These are phyloP conservation scores for Lasiosphaeris hirsuta DNA, from an alignment of 495 filamentous ascomycete species.

Conservation along the genomic window DNA sequence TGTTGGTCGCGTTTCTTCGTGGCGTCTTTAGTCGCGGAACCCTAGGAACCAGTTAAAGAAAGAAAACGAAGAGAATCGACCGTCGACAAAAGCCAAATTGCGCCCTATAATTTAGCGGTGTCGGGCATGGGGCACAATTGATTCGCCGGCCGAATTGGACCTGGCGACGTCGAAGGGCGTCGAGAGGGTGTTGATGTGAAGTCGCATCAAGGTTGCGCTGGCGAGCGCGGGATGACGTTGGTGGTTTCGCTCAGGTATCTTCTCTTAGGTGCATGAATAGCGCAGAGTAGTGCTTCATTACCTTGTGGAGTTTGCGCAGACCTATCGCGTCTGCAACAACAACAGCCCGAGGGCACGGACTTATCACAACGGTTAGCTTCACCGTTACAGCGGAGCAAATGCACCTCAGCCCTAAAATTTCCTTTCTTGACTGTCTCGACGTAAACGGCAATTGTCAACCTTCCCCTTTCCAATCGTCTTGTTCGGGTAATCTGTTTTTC, in stretches of 20 bases:
- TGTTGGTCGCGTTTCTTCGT: not conserved
- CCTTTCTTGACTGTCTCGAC: no score
- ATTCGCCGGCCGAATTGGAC: not conserved
- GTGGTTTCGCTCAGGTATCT: not conserved
- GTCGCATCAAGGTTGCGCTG: conserved; percentile 8
- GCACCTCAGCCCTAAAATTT: no score
- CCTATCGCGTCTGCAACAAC: not conserved
- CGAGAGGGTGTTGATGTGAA: not conserved
- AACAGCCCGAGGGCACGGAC: no score
- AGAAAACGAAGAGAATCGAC: no score
- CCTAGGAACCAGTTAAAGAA: no score
- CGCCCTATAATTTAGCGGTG: not conserved
- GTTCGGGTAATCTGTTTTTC: no score
- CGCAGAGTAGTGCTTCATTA: not conserved
- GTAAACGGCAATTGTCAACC: no score
- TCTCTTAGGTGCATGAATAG: not conserved
- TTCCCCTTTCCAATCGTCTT: no score
- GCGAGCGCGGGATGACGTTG: conserved; percentile 12
- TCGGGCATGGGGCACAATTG: not conserved
- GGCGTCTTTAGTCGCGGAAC: no score
- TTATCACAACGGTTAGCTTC: no score
- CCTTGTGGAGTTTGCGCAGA: not conserved
- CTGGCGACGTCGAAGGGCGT: not conserved
- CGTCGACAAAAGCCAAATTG: not conserved
- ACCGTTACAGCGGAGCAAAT: no score